Evolutionary conservation across 768 basidiomycete genomes (phyloP).

Genomic region (Symmetrospora coprosmae): DNA sequence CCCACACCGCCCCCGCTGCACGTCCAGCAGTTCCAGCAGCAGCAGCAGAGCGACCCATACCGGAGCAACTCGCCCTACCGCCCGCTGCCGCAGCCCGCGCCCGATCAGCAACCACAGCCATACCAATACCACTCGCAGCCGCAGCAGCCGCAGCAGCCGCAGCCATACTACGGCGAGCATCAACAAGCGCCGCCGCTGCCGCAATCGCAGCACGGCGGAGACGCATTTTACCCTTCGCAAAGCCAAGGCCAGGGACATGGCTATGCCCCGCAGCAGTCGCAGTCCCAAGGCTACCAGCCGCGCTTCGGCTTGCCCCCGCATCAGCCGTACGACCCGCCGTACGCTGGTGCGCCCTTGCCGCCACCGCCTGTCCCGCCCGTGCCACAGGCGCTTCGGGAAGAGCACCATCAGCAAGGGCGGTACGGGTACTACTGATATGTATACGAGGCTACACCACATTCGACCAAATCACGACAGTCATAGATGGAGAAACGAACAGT

Average conservation of each 20-base stretch:
- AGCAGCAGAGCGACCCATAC: conserved; percentile 6
- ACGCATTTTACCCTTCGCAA: not conserved
- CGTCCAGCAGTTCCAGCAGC: not conserved
- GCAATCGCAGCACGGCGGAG: not conserved
- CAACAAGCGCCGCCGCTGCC: not conserved
- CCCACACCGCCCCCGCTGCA: not conserved
- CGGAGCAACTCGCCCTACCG: conserved; percentile 5
- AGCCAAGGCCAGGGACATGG: too few relatives aligned
- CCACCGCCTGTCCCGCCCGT: conserved; percentile 12
- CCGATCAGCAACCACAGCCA: not conserved
- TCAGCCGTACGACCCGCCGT: conserved; percentile 11
- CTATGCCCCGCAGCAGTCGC: not conserved
- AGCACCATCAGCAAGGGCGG: too few relatives aligned
- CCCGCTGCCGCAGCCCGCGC: conserved; percentile 1
- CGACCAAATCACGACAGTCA: too few relatives aligned
- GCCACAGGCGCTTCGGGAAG: not conserved
- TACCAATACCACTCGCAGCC: not conserved
- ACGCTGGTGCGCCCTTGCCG: not conserved
- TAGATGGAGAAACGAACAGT: too few relatives aligned
- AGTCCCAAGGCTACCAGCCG: not conserved
- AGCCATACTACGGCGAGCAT: not conserved
- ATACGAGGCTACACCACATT: too few relatives aligned
- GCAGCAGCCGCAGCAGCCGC: not conserved
- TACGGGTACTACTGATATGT: too few relatives aligned
- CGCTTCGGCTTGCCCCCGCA: conserved; percentile 7